These are phyloP conservation scores for Zygosaccharomyces pseudorouxii DNA, from an alignment of 805 yeast genomes.

Conservation along the genomic window DNA sequence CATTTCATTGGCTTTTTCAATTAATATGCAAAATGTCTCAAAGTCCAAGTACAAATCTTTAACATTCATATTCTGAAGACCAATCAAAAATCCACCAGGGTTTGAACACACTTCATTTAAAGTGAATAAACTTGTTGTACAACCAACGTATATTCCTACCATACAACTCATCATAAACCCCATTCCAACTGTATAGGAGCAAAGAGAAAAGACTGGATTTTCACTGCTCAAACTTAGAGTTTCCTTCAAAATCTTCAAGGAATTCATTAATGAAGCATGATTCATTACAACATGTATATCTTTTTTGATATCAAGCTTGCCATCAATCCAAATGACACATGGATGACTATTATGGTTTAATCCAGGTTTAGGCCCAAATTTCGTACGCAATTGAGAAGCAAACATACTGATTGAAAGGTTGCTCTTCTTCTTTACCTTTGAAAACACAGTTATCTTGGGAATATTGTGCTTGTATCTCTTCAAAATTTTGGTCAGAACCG, in stretches of 20 bases:
- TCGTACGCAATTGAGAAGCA: conserved; percentile 18
- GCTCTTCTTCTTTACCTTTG: conserved; percentile 30
- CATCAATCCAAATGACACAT: conserved; percentile 32
- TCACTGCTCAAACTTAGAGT: conserved; percentile 77
- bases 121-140: conserved; percentile 75
- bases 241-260: conserved; percentile 86
- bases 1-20: conserved; percentile 55
- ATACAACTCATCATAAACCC: conserved; percentile 86
- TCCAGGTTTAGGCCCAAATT: conserved; percentile 20
- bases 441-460: conserved; percentile 32
- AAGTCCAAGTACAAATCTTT: conserved; percentile 82
- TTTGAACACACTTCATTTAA: conserved; percentile 72
- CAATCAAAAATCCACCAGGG: conserved; percentile 65
- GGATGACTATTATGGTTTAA: conserved; percentile 34
- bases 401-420: conserved; percentile 20
- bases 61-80: conserved; percentile 70
- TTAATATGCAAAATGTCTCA: conserved; percentile 75
- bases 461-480: conserved; percentile 23
- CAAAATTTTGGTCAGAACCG: conserved; percentile 21
- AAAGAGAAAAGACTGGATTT: conserved; percentile 78
- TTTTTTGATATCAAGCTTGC: conserved; percentile 20
- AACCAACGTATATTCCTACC: conserved; percentile 81
- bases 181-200: conserved; percentile 74
- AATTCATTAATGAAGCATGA: conserved; percentile 62
- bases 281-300: conserved; percentile 37